phyloP scores from a whole-genome alignment of 352 stramenopile genomes.

The Phytophthora sp. region DNA sequence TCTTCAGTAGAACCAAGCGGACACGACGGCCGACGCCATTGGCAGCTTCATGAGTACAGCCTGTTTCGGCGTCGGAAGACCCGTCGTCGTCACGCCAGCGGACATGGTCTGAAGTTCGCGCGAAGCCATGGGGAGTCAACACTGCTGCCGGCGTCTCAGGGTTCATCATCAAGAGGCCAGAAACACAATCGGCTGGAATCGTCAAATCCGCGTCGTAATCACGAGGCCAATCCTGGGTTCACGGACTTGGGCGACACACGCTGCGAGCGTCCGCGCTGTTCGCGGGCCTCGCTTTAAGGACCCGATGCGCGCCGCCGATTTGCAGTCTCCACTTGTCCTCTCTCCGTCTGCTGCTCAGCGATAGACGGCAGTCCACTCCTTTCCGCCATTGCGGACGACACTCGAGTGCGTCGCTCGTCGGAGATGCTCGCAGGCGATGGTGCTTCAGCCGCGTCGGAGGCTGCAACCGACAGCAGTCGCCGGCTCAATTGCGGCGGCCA shows the following conservation, averaged over 20 bases:
- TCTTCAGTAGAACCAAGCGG: too few species aligned
- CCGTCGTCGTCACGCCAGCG: too few species aligned
- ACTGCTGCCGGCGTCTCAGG: slow-evolving; percentile 3
- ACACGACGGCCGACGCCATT: too few species aligned
- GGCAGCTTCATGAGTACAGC: too few species aligned
- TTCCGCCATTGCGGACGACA: not conserved
- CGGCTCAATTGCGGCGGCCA: slow-evolving; percentile 11
- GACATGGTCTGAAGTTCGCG: too few species aligned
- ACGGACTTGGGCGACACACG: not conserved
- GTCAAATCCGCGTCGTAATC: slow-evolving; percentile 5
- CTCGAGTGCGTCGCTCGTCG: not conserved
- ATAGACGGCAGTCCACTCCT: not conserved
- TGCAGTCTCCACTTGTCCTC: not conserved
- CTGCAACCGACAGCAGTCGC: slow-evolving; percentile 6
- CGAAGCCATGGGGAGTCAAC: too few species aligned
- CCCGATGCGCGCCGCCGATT: not conserved
- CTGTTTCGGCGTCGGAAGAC: too few species aligned
- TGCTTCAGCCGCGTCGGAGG: not conserved
- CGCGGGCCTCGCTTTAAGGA: slow-evolving; percentile 1
- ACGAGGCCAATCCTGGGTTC: not conserved
- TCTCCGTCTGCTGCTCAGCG: not conserved
- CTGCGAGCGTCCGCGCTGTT: not conserved
- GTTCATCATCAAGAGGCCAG: slow-evolving; percentile 6
- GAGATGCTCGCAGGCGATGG: slow-evolving; percentile 4
- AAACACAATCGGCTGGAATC: not conserved